Evolutionary conservation across 2,329 filamentous ascomycete genomes (phyloP), one percentile per base, ranked within the genome.

Genomic region (Clonostachys sp.): DNA sequence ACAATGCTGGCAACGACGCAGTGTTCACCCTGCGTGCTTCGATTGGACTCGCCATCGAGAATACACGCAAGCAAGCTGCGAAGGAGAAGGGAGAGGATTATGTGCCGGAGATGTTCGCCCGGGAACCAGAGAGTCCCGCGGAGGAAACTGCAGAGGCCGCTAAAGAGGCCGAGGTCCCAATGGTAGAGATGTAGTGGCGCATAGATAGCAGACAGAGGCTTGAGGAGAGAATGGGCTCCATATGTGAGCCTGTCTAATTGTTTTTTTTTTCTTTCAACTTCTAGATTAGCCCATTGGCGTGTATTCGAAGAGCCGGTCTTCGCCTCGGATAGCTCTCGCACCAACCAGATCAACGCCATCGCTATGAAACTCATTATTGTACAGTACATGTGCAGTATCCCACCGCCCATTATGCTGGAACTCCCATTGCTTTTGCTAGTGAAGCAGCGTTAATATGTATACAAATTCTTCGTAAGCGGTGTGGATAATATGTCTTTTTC

Each of bases 1-100:
- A 96, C 65, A 95, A 95, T 59, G 91, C 85, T 0, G 84, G 91
- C 2, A 96, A 96, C 54, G 91, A 96, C 61, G 90, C 91, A 0
- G 78, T 83, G 2, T 94, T 87, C 61, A 92, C 89, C 0, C 66
- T 95, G 52, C 83, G 85, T 51, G 86, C 83, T 8, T 79, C 94
- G 74, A 63, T 96, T 7, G 80, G 59, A 1, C 51, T 69, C 16
- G 64, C 61, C 2, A 36, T 66, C 17, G 57, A 60, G 47, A 49
- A 56, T 13, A 36, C 48, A 9, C 50, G 54, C 34, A 54, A 58
- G 46, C 48, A 55, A 34, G 53, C 57, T 38, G 51, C 51, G 17
- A 49, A 52, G 16, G 34, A 13, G 4, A 46, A 35, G 30, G 55
- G 51, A 9, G 51, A 54, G 17, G 46, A 50, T 12, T 56, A 55